Conservation (phyloP, 2,329 filamentous ascomycete species). For the Cladophialophora psammophila region DNA sequence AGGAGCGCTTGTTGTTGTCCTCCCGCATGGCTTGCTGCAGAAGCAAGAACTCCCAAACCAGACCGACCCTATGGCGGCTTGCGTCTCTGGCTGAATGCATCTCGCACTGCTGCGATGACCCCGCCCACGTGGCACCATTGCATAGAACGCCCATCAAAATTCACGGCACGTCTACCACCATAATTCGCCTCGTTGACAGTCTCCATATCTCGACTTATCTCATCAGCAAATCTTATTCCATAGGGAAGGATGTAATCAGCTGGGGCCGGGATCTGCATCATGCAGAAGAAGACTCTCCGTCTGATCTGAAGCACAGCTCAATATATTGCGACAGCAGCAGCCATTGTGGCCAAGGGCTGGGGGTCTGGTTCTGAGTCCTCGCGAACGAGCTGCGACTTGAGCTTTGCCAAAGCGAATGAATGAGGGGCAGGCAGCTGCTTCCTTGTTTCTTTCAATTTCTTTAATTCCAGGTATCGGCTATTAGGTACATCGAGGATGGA, state of each 20-base stretch:
- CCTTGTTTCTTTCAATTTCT: neutral
- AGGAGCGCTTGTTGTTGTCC: constrained; percentile 8
- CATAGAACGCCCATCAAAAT: no score
- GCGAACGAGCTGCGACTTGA: neutral
- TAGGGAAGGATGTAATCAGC: neutral
- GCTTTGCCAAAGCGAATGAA: neutral
- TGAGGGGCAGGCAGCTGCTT: neutral
- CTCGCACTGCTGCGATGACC: neutral
- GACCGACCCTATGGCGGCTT: neutral
- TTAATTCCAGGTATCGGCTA: constrained; percentile 8
- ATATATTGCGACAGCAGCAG: neutral
- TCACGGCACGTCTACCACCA: neutral
- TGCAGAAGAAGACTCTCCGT: neutral
- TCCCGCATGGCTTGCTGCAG: neutral
- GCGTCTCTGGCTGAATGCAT: neutral
- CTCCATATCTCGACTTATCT: neutral
- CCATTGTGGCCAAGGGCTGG: neutral
- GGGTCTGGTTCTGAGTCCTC: neutral
- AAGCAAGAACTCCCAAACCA: constrained; percentile 2
- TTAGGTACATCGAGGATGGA: constrained; percentile 30
- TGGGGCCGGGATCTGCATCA: neutral
- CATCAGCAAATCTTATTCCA: neutral
- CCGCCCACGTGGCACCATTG: neutral
- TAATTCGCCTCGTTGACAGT: neutral
- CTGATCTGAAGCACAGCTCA: neutral